Percentiles rank a stretch among this genome's conserved stretches.
Evolutionary conservation across 2,329 filamentous ascomycete species (phyloP).

Genomic region (Triangularia verruculosa): DNA sequence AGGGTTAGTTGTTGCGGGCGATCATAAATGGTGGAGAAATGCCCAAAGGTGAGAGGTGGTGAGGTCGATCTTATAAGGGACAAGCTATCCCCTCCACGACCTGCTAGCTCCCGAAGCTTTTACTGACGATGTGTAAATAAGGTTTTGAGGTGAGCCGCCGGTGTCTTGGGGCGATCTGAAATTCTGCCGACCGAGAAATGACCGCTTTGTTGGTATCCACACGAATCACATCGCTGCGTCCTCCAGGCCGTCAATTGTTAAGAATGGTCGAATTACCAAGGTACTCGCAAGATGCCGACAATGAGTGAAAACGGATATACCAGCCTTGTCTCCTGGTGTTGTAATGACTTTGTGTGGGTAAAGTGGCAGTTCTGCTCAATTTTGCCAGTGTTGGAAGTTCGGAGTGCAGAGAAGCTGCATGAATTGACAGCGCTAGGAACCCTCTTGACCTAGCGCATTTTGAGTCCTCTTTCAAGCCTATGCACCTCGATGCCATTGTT

Average conservation of each 20-base stretch:
- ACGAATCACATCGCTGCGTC: neutral
- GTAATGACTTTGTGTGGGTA: neutral
- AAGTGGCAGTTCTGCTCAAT: neutral
- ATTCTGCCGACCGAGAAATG: neutral
- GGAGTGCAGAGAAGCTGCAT: neutral
- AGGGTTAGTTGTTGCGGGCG: neutral
- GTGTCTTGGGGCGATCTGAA: neutral
- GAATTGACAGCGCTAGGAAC: neutral
- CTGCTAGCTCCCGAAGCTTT: neutral
- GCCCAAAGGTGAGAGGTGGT: neutral
- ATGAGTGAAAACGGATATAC: too few relatives aligned
- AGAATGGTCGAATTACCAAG: neutral
- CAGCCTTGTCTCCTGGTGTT: too few relatives aligned
- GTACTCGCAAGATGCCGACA: too few relatives aligned
- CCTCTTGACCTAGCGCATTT: neutral
- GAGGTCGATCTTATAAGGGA: neutral
- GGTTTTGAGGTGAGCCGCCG: neutral
- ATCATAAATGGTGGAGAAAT: neutral
- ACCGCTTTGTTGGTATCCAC: neutral
- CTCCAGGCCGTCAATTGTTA: neutral
- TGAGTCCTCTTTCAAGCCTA: neutral
- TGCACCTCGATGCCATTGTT: too few relatives aligned
- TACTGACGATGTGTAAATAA: neutral
- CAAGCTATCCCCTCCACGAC: neutral
- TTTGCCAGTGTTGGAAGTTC: neutral